Base-by-base conservation (phyloP, 345 rosid species). In the Heritiera littoralis region DNA sequence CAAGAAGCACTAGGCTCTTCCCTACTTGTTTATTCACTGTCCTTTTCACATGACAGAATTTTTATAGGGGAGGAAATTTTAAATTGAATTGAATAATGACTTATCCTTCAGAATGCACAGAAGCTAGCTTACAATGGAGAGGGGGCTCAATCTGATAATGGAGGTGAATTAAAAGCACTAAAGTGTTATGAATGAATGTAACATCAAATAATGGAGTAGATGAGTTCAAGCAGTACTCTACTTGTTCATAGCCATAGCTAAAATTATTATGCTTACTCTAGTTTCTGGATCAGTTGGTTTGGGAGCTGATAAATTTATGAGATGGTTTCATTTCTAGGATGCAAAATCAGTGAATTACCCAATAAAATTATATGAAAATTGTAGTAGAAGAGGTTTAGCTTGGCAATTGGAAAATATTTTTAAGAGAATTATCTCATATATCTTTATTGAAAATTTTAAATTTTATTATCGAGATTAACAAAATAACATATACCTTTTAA, bases 1-100 rank as follows among this genome's bases (percentile, higher is more conserved):
- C 78, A 9, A 59, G 64, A 38, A 76, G 45, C 51, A 15, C 6
- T 46, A 46, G 51, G 43, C 61, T 13, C 56, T 38, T 17, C 49
- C 56, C 32, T 70, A 10, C 66, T 17, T 20, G 77, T 75, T 48
- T 41, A 17, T 43, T 72, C 12, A n/a, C 72, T 40, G 81, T 59
- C 66, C 48, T 72, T 56, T 81, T 78, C 81, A 61, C 59, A 43
- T 76, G 76, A 73, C 70, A 67, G 70, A 74, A 66, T 74, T 74
- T 78, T 58, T 35, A 35, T 60, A 66, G 72, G 23, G 60, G 15
- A 41, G 5, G 11, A 38, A 46, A 65, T n/a, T 3, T 71, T 55
- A 6, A 32, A 20, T 40, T 40, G 9, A 66, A 6, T 32, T 64
- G 20, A 40, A 9, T 35, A 40, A 0, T 66, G 15, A 61, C 41